A percentile compares a stretch with the other conserved stretches of the same genome.
These are phyloP conservation scores for Leccinum fallax DNA, from an alignment of 1,284 basidiomycete species.

Conservation along the genomic window DNA sequence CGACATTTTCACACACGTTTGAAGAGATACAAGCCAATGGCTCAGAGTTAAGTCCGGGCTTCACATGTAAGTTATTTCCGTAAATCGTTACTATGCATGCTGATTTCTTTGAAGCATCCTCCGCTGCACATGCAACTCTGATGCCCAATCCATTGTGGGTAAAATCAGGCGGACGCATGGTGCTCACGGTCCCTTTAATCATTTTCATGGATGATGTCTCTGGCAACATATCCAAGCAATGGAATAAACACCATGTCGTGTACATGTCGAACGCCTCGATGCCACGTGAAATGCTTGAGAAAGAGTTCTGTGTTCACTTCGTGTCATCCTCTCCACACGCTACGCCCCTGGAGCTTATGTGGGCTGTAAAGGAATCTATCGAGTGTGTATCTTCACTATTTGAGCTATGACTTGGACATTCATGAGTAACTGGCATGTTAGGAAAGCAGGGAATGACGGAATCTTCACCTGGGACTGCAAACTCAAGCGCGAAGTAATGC, in stretches of 20 bases:
- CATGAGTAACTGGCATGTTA: background rate
- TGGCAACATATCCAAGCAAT: too few species aligned
- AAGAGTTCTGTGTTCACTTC: too few species aligned
- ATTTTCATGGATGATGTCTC: too few species aligned
- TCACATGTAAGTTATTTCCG: background rate
- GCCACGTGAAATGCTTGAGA: too few species aligned
- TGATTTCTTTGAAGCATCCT: background rate
- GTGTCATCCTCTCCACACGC: too few species aligned
- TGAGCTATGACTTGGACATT: background rate
- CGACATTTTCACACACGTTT: background rate
- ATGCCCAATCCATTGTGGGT: background rate
- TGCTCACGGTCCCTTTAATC: too few species aligned
- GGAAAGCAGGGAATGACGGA: background rate
- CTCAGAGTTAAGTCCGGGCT: background rate
- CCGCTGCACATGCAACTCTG: background rate
- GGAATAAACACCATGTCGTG: too few species aligned
- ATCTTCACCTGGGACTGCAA: too few species aligned
- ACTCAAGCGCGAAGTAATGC: too few species aligned
- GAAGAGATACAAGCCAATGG: background rate
- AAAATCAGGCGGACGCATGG: too few species aligned
- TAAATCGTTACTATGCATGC: background rate
- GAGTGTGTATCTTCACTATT: background rate
- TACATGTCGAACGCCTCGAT: background rate
- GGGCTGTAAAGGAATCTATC: too few species aligned
- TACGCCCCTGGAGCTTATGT: too few species aligned